phyloP scores from a whole-genome alignment of 1,139 yeast species.

The Taphrina wiesneri region DNA sequence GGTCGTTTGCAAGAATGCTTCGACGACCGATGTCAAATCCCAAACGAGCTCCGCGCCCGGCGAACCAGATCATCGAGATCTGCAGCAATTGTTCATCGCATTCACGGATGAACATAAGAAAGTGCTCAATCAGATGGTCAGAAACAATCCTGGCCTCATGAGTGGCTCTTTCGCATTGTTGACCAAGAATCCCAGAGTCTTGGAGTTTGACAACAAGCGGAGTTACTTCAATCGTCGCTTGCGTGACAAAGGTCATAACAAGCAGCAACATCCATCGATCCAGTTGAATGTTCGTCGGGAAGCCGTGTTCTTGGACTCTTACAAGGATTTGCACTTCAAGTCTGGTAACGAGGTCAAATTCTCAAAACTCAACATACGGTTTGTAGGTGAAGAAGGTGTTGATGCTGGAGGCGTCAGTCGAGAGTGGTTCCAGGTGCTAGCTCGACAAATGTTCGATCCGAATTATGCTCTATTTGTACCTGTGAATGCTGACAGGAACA shows the following conservation, averaged over 20 bases:
- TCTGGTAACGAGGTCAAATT: conserved; percentile 71
- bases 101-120: conserved; percentile 90
- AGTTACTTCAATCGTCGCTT: conserved; percentile 77
- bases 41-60: neutral
- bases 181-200: conserved; percentile 81
- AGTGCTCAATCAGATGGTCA: conserved; percentile 86
- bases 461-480: conserved; percentile 93
- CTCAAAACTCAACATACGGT: conserved; percentile 72
- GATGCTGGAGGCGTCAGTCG: conserved; percentile 98
- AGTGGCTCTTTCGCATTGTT: conserved; percentile 93
- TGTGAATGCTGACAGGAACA: conserved; percentile 86
- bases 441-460: conserved; percentile 95
- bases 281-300: conserved; percentile 77
- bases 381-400: conserved; percentile 92
- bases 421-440: conserved; percentile 94
- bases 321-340: conserved; percentile 78
- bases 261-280: conserved; percentile 50
- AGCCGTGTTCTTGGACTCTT: conserved; percentile 89
- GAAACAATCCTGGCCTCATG: conserved; percentile 89
- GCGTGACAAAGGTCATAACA: conserved; percentile 50
- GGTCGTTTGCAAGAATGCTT: conserved; percentile 92
- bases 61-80: conserved; percentile 65
- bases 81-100: conserved; percentile 76
- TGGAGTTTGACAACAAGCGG: conserved; percentile 93
- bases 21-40: conserved; percentile 55